Evolutionary conservation across 1,284 basidiomycete species (phyloP).

Genomic region (Trichosporon sp.): DNA sequence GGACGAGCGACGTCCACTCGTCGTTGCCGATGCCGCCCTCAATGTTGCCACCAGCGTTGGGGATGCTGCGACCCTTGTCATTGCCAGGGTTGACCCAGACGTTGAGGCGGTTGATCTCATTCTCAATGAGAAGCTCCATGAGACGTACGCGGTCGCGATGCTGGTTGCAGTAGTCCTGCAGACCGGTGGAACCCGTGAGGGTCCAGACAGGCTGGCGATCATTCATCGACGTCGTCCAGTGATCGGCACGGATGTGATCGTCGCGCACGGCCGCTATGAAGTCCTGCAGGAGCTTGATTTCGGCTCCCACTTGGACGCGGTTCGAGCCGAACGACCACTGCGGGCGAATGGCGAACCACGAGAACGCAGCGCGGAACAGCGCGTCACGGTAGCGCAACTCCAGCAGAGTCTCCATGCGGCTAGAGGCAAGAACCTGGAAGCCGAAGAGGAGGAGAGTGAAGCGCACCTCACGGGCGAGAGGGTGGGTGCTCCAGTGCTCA

Average conservation of each 20-base stretch:
- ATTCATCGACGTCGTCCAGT: constrained; percentile 71
- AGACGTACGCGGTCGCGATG: constrained; percentile 71
- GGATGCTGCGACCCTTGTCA: constrained; percentile 63
- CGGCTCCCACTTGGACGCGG: constrained; percentile 82
- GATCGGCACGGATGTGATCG: constrained; percentile 69
- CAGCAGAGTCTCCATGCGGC: constrained; percentile 78
- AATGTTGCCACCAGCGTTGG: neutral
- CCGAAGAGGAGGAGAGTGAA: constrained; percentile 90
- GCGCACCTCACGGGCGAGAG: constrained; percentile 83
- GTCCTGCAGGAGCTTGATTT: constrained; percentile 83
- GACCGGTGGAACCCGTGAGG: constrained; percentile 45
- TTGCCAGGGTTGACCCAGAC: constrained; percentile 91
- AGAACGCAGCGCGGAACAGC: constrained; percentile 77
- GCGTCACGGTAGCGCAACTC: constrained; percentile 76
- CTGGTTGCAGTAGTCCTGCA: constrained; percentile 64
- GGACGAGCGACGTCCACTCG: constrained; percentile 69
- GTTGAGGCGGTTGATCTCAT: constrained; percentile 79
- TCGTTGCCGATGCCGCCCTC: constrained; percentile 58
- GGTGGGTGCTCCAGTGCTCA: constrained; percentile 79
- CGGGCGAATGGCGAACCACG: constrained; percentile 88
- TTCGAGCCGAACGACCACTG: constrained; percentile 97
- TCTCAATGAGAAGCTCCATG: constrained; percentile 80
- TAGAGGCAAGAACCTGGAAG: constrained; percentile 87
- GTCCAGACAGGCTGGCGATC: constrained; percentile 59
- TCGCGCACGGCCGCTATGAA: constrained; percentile 75